Evolutionary conservation across 352 stramenopile species (phyloP).

Genomic region (Globisporangium abappressorium): DNA sequence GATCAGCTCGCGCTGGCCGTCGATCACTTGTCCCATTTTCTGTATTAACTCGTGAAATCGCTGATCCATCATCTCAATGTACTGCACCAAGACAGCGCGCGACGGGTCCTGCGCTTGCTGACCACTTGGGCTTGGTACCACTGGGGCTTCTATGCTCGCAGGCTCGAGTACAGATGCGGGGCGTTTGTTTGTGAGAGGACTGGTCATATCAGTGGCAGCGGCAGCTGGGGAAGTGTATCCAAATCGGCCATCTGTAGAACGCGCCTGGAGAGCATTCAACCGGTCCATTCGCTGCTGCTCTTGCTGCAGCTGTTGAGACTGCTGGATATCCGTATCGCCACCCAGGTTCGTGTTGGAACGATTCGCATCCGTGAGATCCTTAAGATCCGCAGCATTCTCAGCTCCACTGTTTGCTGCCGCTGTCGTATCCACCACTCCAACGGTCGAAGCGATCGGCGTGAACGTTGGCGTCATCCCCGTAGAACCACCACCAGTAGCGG

Average conservation of each 20-base stretch:
- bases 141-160: neutral
- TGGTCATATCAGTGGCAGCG: neutral
- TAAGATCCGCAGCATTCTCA: neutral
- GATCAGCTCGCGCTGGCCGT: constrained; percentile 67
- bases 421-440: neutral
- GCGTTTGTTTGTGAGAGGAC: constrained; percentile 21
- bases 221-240: neutral
- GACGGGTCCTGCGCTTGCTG: constrained; percentile 24
- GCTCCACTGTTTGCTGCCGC: neutral
- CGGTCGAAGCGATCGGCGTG: neutral
- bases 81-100: constrained; percentile 44
- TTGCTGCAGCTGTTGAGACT: constrained; percentile 1
- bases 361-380: neutral
- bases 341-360: neutral
- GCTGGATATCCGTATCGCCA: neutral
- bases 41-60: constrained; percentile 70
- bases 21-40: constrained; percentile 77
- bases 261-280: neutral
- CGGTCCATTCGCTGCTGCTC: neutral
- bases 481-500: neutral
- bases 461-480: constrained; percentile 3
- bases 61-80: constrained; percentile 63
- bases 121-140: neutral
- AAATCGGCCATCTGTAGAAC: constrained; percentile 2
- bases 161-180: constrained; percentile 25